Base-by-base conservation (phyloP, 345 rosid species). In the Euphorbia lathyris region DNA sequence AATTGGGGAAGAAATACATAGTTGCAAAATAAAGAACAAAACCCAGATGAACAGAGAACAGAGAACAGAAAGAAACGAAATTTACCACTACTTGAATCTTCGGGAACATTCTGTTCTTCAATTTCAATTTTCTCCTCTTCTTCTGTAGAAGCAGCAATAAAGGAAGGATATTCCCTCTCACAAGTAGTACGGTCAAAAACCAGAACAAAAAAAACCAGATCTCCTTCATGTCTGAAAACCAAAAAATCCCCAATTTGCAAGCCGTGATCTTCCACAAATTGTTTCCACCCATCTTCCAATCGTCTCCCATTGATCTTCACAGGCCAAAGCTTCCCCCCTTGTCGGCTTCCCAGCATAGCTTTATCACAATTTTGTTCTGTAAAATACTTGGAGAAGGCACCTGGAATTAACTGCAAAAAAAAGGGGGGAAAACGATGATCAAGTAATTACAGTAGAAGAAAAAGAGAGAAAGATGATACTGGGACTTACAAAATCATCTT, bases 261-360 rank as follows among this genome's bases (percentile, higher is more conserved):
- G n/a, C n/a, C n/a, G n/a, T n/a, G n/a, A n/a, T n/a, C n/a, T n/a
- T n/a, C n/a, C n/a, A n/a, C n/a, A n/a, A n/a, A n/a, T n/a, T n/a
- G n/a, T n/a, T n/a, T n/a, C n/a, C n/a, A n/a, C n/a, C 75, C 75
- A 72, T 53, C 75, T 63, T 27, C 63, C 30, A 64, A 64, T 8
- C n/a, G 19, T n/a, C 64, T 43, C 7, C 69, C 64, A 11, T 40
- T 42, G 17, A 72, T 19, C 69, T 65, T 64, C 5, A 72, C 61
- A 27, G 30, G 62, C 63, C 68, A 72, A 27, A 65, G 6, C 40
- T 72, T 72, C 32, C 76, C 65, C n/a, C 8, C 2, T 20, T 6
- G 45, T 10, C 20, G 56, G 58, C 65, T 50, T 56, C 65, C 47
- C 58, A 72, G 51, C 42, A 65, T 42, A 29, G 58, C 70, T 19